Evolutionary conservation across 495 filamentous ascomycete genomes (phyloP).

Genomic region (Aeminium ludgeri): DNA sequence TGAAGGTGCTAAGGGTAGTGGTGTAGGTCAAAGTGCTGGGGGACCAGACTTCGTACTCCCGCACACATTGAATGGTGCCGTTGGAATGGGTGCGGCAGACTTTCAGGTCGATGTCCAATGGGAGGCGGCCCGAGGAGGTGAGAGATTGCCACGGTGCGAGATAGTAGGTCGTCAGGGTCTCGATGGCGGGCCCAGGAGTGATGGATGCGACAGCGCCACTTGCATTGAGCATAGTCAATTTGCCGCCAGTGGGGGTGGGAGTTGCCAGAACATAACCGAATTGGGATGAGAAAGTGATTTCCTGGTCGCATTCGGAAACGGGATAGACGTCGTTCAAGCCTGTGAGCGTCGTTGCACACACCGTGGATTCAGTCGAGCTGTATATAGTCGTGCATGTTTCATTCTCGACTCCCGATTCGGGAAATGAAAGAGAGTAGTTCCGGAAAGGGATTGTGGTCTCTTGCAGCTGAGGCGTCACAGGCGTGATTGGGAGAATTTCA

Average conservation of each 20-base stretch:
- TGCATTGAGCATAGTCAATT: neutral
- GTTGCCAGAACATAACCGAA: constrained; percentile 18
- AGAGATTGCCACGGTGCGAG: constrained; percentile 23
- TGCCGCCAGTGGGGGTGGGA: constrained; percentile 12
- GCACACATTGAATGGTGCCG: constrained; percentile 18
- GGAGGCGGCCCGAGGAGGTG: constrained; percentile 12
- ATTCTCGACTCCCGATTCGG: constrained; percentile 2
- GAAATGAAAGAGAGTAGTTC: constrained; percentile 11
- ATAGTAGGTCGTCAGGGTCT: constrained; percentile 21
- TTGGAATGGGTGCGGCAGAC: constrained; percentile 17
- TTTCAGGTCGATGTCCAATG: constrained; percentile 18
- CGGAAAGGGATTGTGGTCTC: constrained; percentile 5
- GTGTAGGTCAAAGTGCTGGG: constrained; percentile 18
- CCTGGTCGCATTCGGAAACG: constrained; percentile 20
- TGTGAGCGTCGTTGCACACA: constrained; percentile 22
- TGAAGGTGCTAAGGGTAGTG: constrained; percentile 7
- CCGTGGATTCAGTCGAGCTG: constrained; percentile 16
- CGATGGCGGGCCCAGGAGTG: constrained; percentile 18
- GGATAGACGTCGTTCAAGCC: constrained; percentile 16
- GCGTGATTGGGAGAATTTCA: constrained; percentile 8
- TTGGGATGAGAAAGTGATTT: constrained; percentile 25
- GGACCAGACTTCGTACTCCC: constrained; percentile 20
- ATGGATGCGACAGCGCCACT: constrained; percentile 5
- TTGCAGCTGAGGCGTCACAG: neutral
- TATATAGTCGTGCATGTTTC: constrained; percentile 18